Evolutionary conservation across 345 rosid genomes (phyloP).

Genomic region (Chamaenerion angustifolium): DNA sequence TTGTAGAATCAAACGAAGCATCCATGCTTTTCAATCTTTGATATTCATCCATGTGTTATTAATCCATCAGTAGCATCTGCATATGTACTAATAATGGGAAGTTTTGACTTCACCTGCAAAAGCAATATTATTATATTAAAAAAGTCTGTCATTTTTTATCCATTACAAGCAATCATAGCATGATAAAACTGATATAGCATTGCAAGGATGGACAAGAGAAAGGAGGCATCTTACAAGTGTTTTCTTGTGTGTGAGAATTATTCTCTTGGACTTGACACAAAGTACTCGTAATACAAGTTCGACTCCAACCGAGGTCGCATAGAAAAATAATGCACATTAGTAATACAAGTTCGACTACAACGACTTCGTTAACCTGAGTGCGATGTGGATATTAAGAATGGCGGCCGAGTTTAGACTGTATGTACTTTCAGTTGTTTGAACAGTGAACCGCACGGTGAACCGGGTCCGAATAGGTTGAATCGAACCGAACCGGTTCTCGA

Average conservation of each 20-base stretch:
- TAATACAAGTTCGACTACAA: no score
- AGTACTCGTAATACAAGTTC: slow-evolving; percentile 82
- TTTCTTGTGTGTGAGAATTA: slow-evolving; percentile 91
- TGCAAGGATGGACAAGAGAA: no score
- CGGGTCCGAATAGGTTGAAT: no score
- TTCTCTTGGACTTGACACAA: slow-evolving; percentile 92
- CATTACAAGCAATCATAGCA: not conserved
- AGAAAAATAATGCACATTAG: slow-evolving; percentile 4
- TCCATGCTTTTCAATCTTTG: slow-evolving; percentile 87
- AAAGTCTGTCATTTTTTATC: not conserved
- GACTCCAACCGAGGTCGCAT: slow-evolving; percentile 65
- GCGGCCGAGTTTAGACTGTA: no score
- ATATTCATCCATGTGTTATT: slow-evolving; percentile 90
- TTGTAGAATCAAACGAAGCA: slow-evolving; percentile 90
- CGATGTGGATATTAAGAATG: no score
- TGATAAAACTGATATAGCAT: no score
- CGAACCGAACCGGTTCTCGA: no score
- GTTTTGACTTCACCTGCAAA: slow-evolving; percentile 86
- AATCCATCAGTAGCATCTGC: slow-evolving; percentile 75
- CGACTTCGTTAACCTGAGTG: no score
- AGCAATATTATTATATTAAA: slow-evolving; percentile 7
- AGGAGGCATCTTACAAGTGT: slow-evolving; percentile 50
- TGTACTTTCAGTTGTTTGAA: no score
- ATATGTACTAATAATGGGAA: slow-evolving; percentile 63
- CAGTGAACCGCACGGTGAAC: no score